These are phyloP conservation scores for Xylaria sp. DNA, from an alignment of 495 filamentous ascomycete genomes.

Conservation along the genomic window DNA sequence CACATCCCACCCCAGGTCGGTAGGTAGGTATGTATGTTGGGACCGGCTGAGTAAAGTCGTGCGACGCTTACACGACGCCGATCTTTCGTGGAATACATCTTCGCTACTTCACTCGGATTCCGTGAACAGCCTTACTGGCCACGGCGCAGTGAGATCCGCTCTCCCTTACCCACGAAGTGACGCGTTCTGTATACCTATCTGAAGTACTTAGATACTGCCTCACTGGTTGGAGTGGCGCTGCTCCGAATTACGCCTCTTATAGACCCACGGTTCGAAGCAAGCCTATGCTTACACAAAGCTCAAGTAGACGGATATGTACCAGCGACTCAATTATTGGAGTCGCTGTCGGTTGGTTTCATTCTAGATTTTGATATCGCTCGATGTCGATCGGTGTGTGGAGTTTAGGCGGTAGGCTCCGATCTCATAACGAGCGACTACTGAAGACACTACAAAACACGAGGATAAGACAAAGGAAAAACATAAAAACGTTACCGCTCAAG, in stretches of 20 bases:
- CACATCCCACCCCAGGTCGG: not conserved
- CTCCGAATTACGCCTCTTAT: not conserved
- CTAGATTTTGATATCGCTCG: not conserved
- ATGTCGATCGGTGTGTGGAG: not conserved
- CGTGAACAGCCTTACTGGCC: not conserved
- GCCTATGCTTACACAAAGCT: not conserved
- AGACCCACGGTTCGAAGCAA: not conserved
- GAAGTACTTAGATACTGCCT: not conserved
- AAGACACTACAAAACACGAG: conserved; percentile 2
- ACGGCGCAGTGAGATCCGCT: not conserved
- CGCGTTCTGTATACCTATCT: not conserved
- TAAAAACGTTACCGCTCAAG: not conserved
- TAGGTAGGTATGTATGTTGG: not conserved
- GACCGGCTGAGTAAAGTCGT: conserved; percentile 1
- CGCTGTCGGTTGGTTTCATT: not conserved
- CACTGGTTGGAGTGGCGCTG: conserved; percentile 1
- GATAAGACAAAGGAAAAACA: not conserved
- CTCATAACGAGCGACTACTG: not conserved
- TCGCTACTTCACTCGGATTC: not conserved
- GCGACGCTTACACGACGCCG: conserved; percentile 15
- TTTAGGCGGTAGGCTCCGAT: not conserved
- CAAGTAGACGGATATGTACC: not conserved
- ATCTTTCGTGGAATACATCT: conserved; percentile 15
- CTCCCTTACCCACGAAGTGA: not conserved
- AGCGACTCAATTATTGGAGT: not conserved